A percentile compares a stretch with the other conserved stretches of the same genome.
phyloP scores from a whole-genome alignment of 352 stramenopile genomes.

The Phytophthora citricola region DNA sequence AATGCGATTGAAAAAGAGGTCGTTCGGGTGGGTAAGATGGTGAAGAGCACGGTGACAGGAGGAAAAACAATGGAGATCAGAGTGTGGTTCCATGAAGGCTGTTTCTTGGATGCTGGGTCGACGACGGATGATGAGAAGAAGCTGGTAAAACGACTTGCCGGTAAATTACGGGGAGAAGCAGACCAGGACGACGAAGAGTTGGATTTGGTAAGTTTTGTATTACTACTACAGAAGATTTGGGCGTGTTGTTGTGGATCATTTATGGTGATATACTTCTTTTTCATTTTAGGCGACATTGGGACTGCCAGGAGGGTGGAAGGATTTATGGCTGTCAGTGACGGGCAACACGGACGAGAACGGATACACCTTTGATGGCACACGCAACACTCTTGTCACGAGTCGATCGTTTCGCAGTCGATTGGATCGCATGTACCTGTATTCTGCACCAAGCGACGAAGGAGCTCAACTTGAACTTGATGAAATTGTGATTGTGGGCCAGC shows the following conservation, averaged over 20 bases:
- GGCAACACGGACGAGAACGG: conserved; percentile 82
- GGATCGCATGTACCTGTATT: conserved; percentile 80
- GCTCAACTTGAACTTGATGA: conserved; percentile 34
- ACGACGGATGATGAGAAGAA: conserved; percentile 54
- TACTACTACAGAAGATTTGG: not conserved
- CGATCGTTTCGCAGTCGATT: conserved; percentile 71
- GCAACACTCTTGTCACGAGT: conserved; percentile 67
- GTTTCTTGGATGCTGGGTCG: conserved; percentile 41
- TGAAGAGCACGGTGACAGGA: conserved; percentile 51
- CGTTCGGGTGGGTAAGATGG: conserved; percentile 61
- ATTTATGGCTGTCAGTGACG: conserved; percentile 70
- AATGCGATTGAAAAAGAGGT: conserved; percentile 52
- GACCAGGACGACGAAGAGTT: conserved; percentile 17
- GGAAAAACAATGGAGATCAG: conserved; percentile 56
- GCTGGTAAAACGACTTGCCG: conserved; percentile 29
- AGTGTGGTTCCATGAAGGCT: conserved; percentile 67
- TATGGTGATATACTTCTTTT: not conserved
- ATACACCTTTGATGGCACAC: conserved; percentile 73
- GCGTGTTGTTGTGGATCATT: not conserved
- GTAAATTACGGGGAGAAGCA: conserved; percentile 16
- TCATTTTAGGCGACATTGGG: conserved; percentile 44
- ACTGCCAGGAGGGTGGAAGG: conserved; percentile 63
- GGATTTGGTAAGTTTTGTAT: not conserved
- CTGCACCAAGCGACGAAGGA: conserved; percentile 17
- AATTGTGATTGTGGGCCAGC: conserved; percentile 70